phyloP scores from a whole-genome alignment of 2,329 filamentous ascomycete species.

The Pochonia chlamydosporia region DNA sequence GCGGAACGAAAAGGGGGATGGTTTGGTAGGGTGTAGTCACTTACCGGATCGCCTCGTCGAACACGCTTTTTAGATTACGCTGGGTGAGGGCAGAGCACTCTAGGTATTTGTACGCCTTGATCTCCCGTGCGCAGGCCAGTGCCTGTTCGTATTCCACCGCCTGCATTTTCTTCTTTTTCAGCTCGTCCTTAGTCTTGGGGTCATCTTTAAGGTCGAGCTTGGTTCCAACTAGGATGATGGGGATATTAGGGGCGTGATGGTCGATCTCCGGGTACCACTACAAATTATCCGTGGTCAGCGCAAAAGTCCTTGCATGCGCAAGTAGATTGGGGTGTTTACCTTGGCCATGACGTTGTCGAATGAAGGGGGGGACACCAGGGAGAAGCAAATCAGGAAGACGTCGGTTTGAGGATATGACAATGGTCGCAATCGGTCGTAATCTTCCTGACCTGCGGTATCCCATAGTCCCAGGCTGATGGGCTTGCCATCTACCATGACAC shows the following conservation, averaged over 20 bases:
- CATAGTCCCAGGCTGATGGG: constrained; percentile 94
- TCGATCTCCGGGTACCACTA: constrained; percentile 98
- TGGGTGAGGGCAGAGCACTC: constrained; percentile 97
- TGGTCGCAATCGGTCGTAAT: constrained; percentile 91
- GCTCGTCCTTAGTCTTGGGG: constrained; percentile 76
- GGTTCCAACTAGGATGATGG: constrained; percentile 94
- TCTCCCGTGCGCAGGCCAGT: constrained; percentile 82
- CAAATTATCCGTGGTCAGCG: background rate
- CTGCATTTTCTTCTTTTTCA: constrained; percentile 27
- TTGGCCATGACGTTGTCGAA: constrained; percentile 99
- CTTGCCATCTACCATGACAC: constrained; percentile 98
- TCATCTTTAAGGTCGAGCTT: constrained; percentile 96
- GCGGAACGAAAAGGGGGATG: background rate
- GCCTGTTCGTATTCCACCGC: constrained; percentile 75
- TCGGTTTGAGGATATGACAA: constrained; percentile 98
- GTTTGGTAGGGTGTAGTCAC: constrained; percentile 26
- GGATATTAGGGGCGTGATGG: constrained; percentile 90
- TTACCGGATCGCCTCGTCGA: constrained; percentile 96
- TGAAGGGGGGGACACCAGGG: constrained; percentile 92
- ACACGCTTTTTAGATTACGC: constrained; percentile 95
- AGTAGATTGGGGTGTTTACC: constrained; percentile 42
- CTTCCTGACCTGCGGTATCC: constrained; percentile 98
- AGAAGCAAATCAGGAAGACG: constrained; percentile 97
- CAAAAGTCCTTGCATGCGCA: background rate
- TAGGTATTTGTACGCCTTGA: constrained; percentile 93